Evolutionary conservation across 2,329 filamentous ascomycete genomes (phyloP).

Genomic region (Penicillium griseofulvum): DNA sequence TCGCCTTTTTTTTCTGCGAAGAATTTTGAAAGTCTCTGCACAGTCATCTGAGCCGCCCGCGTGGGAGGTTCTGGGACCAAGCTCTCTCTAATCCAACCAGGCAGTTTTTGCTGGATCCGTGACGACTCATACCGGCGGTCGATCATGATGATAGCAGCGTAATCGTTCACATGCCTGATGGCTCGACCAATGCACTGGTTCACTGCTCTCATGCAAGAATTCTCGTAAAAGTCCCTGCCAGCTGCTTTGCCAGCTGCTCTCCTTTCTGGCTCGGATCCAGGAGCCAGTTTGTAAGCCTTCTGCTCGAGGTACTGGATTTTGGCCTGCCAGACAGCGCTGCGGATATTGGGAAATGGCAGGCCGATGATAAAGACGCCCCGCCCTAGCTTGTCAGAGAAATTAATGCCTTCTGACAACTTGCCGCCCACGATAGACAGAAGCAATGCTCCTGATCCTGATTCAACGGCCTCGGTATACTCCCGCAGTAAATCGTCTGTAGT

Average conservation of each 20-base stretch:
- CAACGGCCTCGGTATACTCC: slow-evolving; percentile 69
- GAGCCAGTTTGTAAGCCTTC: slow-evolving; percentile 42
- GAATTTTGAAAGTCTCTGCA: slow-evolving; percentile 34
- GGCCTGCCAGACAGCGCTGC: slow-evolving; percentile 87
- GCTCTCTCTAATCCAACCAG: slow-evolving; percentile 80
- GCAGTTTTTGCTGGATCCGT: slow-evolving; percentile 74
- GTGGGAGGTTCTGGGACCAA: slow-evolving; percentile 41
- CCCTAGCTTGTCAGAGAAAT: slow-evolving; percentile 88
- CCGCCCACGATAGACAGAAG: slow-evolving; percentile 90
- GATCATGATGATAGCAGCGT: slow-evolving; percentile 82
- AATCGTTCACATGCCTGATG: slow-evolving; percentile 83
- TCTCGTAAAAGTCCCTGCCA: slow-evolving; percentile 82
- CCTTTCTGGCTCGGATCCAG: slow-evolving; percentile 29
- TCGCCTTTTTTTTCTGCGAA: slow-evolving; percentile 25
- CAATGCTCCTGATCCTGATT: slow-evolving; percentile 64
- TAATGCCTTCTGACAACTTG: slow-evolving; percentile 95
- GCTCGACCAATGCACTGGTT: slow-evolving; percentile 95
- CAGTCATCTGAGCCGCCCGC: slow-evolving; percentile 25
- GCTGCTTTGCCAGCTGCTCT: slow-evolving; percentile 46
- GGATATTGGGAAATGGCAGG: slow-evolving; percentile 86
- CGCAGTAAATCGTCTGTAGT: slow-evolving; percentile 67
- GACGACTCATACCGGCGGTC: slow-evolving; percentile 75
- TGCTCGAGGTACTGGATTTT: slow-evolving; percentile 83
- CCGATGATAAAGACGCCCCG: slow-evolving; percentile 90
- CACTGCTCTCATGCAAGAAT: slow-evolving; percentile 92